Evolutionary conservation across 768 basidiomycete species (phyloP), one percentile per base, ranked within the genome.

Genomic region (Cytidiella melzeri): DNA sequence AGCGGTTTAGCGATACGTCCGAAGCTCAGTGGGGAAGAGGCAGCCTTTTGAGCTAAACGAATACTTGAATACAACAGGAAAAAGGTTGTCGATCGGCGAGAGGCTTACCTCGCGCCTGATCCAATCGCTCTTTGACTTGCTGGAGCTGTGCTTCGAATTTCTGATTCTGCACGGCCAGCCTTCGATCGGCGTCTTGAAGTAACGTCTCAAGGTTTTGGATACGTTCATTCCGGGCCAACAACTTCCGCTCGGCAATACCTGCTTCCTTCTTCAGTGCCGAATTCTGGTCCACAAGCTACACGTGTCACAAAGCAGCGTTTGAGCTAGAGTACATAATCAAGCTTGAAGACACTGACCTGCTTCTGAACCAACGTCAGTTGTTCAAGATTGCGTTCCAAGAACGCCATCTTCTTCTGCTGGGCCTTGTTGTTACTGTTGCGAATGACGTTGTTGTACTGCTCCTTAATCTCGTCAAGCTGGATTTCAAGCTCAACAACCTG

Each of bases 401-500:
- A 96, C 11, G 92, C 90, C 88, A 98, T 94, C 79, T 98, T 97
- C 80, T 95, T 94, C 71, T 95, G 92, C 59, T 99, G 96, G 5
- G 95, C 92, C 67, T 95, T 94, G 68, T 87, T 93, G 68, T 98
- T 98, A 72, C 92, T 94, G 66, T 96, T 96, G 55, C 92, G 87
- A 60, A 96, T 93, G 51, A 98, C 92, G 64, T 94, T 95, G 73
- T 93, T 95, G 70, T 99, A 99, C 64, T 98, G 94, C 69, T 99
- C 96, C 67, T 90, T 91, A 67, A 96, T 92, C 65, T 99, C 96
- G 61, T 98, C 96, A 27, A 99, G 74, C 65, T 97, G 94, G 56
- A 99, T 98, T 68, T 99, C 96, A 24, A 99, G 83, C 69, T 98
- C 96, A 45, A 99, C 95, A 37, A 99, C 96, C 94, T 96, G 54